phyloP scores from a whole-genome alignment of 192 early-diverging fungal species.

The Entophlyctis helioformis region DNA sequence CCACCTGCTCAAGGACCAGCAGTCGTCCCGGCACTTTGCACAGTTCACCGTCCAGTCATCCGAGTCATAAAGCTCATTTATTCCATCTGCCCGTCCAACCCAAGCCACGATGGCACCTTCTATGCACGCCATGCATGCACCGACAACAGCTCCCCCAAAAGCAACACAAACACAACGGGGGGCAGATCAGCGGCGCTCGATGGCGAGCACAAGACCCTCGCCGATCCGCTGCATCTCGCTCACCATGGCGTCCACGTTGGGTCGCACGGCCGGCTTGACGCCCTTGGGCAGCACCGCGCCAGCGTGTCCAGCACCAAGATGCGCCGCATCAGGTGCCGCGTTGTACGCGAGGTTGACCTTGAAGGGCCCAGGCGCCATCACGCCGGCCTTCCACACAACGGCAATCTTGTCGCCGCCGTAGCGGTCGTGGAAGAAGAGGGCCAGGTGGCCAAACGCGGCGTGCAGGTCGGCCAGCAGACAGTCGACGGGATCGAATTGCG shows the following conservation, averaged over 20 bases:
- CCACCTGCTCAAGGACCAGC: no score
- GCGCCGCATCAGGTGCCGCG: constrained; percentile 7
- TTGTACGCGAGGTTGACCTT: constrained; percentile 53
- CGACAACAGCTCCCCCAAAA: no score
- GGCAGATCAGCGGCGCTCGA: no score
- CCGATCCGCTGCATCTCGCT: constrained; percentile 59
- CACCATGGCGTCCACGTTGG: constrained; percentile 52
- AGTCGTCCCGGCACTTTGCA: no score
- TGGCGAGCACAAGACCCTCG: constrained; percentile 27
- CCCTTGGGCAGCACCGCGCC: constrained; percentile 4
- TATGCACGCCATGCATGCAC: no score
- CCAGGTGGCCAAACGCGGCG: constrained; percentile 42
- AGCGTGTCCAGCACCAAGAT: neutral
- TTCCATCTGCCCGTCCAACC: no score
- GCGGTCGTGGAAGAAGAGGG: constrained; percentile 61
- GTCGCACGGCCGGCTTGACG: constrained; percentile 21
- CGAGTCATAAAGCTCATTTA: no score
- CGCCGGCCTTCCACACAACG: constrained; percentile 52
- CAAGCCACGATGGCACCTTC: no score
- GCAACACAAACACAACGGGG: no score
- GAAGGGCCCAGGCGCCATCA: constrained; percentile 43
- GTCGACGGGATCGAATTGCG: constrained; percentile 65
- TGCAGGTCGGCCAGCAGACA: constrained; percentile 58
- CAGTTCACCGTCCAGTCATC: no score
- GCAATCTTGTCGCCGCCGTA: constrained; percentile 63